These are phyloP conservation scores for Leishmania amazonensis DNA, from an alignment of 208 protist species.

Conservation along the genomic window DNA sequence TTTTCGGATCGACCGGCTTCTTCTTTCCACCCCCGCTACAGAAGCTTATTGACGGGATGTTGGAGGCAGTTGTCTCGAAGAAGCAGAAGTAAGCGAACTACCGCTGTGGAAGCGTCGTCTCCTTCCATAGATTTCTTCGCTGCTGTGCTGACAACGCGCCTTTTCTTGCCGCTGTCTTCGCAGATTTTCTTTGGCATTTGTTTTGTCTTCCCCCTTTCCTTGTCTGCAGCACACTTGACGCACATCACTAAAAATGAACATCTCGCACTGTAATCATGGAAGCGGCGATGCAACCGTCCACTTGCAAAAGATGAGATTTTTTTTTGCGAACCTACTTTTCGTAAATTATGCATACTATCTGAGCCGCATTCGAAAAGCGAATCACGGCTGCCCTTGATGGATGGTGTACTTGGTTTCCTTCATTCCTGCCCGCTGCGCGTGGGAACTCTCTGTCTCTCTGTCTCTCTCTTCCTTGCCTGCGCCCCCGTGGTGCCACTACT, in stretches of 20 bases:
- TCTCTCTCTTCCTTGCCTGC: background rate
- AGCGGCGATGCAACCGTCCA: background rate
- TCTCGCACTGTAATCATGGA: background rate
- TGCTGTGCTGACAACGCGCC: background rate
- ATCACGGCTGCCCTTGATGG: background rate
- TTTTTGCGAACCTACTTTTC: background rate
- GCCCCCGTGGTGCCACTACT: background rate
- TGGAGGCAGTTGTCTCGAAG: constrained; percentile 18
- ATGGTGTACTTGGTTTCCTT: background rate
- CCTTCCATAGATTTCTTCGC: background rate
- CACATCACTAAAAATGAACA: background rate
- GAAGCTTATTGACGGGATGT: constrained; percentile 46
- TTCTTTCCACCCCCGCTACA: constrained; percentile 75
- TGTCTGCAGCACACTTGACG: background rate
- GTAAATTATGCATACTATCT: background rate
- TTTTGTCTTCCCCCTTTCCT: background rate
- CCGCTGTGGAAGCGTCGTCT: background rate
- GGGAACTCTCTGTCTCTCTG: background rate
- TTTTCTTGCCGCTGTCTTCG: background rate
- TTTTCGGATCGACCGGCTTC: constrained; percentile 69
- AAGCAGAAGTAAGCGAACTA: constrained; percentile 11
- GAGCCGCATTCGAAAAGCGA: background rate
- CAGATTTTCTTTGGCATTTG: background rate
- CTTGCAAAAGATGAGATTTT: background rate
- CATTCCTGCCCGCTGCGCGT: background rate